Conservation (phyloP, 148 eudicot genomes). For the Camellia granthamiana region DNA sequence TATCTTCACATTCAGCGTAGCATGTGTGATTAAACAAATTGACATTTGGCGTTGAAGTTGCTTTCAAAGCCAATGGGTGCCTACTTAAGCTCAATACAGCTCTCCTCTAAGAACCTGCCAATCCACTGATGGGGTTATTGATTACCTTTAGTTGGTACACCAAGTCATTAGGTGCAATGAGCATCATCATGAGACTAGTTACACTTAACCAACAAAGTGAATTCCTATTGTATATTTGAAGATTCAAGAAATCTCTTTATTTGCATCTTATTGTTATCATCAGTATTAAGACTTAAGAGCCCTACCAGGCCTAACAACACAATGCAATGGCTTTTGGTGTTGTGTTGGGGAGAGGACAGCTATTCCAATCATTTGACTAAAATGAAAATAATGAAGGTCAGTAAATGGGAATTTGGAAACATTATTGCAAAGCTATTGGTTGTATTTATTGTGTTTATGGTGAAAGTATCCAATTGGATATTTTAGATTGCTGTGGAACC, state of each 20-base stretch:
- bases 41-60: background rate
- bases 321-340: background rate
- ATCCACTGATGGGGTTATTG: background rate
- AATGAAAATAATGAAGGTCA: too few relatives aligned
- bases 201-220: background rate
- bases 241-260: background rate
- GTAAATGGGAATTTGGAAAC: too few relatives aligned
- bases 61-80: too few relatives aligned
- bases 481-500: background rate
- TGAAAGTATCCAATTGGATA: background rate
- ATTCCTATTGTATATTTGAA: background rate
- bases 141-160: background rate
- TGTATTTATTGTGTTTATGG: too few relatives aligned
- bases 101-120: background rate
- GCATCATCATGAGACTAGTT: background rate
- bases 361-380: too few relatives aligned
- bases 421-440: too few relatives aligned
- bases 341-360: background rate
- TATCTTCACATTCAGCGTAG: background rate
- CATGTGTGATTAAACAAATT: background rate
- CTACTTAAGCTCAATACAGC: background rate
- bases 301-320: background rate
- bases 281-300: background rate
- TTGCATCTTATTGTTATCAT: background rate
- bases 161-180: background rate